Evolutionary conservation across 805 yeast species (phyloP).

Genomic region (Kluyveromyces dobzhanskii): DNA sequence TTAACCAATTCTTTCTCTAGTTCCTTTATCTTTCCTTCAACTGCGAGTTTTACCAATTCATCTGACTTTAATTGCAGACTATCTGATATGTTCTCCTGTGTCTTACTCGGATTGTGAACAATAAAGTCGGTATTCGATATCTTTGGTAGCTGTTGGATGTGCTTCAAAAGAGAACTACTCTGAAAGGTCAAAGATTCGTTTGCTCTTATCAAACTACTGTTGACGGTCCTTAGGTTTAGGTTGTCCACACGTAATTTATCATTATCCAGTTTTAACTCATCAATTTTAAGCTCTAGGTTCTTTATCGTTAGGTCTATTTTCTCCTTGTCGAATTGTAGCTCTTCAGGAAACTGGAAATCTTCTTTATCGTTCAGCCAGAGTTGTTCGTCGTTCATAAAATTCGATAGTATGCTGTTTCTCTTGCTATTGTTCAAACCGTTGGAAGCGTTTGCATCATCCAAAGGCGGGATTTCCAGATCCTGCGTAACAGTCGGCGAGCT

Average conservation of each 20-base stretch:
- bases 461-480: not conserved
- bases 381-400: constrained; percentile 5
- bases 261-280: constrained; percentile 27
- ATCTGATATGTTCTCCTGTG: not conserved
- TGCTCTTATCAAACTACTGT: not conserved
- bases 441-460: not conserved
- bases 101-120: not conserved
- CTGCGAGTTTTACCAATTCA: constrained; percentile 5
- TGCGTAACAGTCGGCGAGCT: constrained; percentile 1
- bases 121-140: not conserved
- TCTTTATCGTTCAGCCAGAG: constrained; percentile 4
- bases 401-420: constrained; percentile 19
- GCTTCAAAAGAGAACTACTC: not conserved
- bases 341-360: not conserved
- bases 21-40: constrained; percentile 22
- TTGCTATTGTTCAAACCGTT: constrained; percentile 6
- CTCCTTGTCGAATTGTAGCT: constrained; percentile 1
- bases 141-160: constrained; percentile 1
- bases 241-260: constrained; percentile 16
- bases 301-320: constrained; percentile 23
- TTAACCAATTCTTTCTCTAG: constrained; percentile 25
- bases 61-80: constrained; percentile 2
- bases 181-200: constrained; percentile 1
- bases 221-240: constrained; percentile 3
- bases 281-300: constrained; percentile 26